A percentile compares a stretch with the other conserved stretches of the same genome.
These are phyloP conservation scores for Sarocladium oryzae DNA, from an alignment of 2,329 filamentous ascomycete genomes.

Conservation along the genomic window DNA sequence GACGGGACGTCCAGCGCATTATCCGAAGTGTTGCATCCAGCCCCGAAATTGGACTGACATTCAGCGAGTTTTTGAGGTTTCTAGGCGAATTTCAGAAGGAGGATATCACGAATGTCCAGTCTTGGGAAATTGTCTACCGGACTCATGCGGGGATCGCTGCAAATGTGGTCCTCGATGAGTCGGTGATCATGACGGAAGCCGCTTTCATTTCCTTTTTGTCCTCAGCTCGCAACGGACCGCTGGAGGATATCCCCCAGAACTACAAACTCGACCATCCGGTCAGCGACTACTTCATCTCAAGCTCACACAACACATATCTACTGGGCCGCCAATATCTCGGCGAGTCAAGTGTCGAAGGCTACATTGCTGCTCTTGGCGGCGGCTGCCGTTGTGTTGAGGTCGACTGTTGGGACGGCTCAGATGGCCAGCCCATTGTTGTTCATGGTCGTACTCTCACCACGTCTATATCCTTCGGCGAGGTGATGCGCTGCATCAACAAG, in stretches of 20 bases:
- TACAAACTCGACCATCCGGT: conserved; percentile 72
- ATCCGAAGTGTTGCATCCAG: conserved; percentile 57
- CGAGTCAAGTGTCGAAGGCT: conserved; percentile 88
- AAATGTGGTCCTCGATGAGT: conserved; percentile 22
- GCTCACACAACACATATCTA: conserved; percentile 97
- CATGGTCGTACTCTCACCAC: conserved; percentile 88
- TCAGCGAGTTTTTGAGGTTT: conserved; percentile 70
- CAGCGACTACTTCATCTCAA: conserved; percentile 97
- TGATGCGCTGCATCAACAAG: conserved; percentile 87
- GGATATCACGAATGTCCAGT: conserved; percentile 56
- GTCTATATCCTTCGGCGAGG: conserved; percentile 82
- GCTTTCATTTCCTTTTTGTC: conserved; percentile 73
- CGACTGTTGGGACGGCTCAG: conserved; percentile 92
- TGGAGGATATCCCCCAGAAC: conserved; percentile 53
- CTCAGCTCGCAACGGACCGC: conserved; percentile 65
- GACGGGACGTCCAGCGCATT: conserved; percentile 72
- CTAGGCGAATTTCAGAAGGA: conserved; percentile 68
- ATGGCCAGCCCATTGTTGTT: conserved; percentile 82
- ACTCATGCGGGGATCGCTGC: not conserved
- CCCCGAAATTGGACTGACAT: conserved; percentile 57
- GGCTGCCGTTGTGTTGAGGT: conserved; percentile 95
- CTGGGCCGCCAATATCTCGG: conserved; percentile 85
- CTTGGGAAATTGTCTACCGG: conserved; percentile 52
- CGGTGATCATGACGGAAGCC: conserved; percentile 62
- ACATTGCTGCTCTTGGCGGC: conserved; percentile 79